Base-by-base conservation (phyloP, 2,329 filamentous ascomycete species). In the Fusarium verrucosum region DNA sequence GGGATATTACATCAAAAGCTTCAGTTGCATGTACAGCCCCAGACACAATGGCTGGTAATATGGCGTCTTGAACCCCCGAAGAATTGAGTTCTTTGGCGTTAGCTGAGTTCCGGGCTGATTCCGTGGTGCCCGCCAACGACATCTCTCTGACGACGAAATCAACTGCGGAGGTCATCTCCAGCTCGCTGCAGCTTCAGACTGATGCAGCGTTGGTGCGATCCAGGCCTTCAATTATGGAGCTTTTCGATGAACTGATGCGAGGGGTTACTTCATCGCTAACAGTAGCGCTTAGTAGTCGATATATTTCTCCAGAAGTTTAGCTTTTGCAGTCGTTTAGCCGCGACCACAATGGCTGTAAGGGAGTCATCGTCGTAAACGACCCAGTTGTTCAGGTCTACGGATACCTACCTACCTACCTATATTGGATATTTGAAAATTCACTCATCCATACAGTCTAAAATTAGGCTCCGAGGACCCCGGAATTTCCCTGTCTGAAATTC, bases 21-120 rank as follows among this genome's bases (percentile, higher is more conserved):
- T n/a, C 19, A 43, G 49, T 14, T 25, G 35, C 44, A 33, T 47
- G 35, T 36, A 51, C 57, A 37, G 46, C 62, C 28, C 23, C 35
- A 58, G 44, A 63, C 63, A 58, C 47, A 58, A 41, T 54, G 30
- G 30, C 38, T 30, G 36, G 47, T 28, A 17, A 17, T 40, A 50
- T 53, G 58, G 47, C 40, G 43, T 62, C 40, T 28, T 30, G 44
- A 59, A n/a, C 33, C 52, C 40, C 52, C 36, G 56, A 64, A 56
- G 23, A 67, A 66, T 61, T 67, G 57, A 68, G 49, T 68, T 68
- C 32, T 37, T 51, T 44, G 52, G 65, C 51, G 49, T 19, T 38
- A 60, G 65, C 47, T 68, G 57, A 51, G 61, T 68, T 68, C 52
- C 28, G 46, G 51, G 22, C 37, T 43, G 51, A 20, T 51, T 50